Percentiles rank a stretch among this genome's conserved stretches.
Evolutionary conservation across 331 rosid genomes (phyloP).

Genomic region (Acacia pycnantha): DNA sequence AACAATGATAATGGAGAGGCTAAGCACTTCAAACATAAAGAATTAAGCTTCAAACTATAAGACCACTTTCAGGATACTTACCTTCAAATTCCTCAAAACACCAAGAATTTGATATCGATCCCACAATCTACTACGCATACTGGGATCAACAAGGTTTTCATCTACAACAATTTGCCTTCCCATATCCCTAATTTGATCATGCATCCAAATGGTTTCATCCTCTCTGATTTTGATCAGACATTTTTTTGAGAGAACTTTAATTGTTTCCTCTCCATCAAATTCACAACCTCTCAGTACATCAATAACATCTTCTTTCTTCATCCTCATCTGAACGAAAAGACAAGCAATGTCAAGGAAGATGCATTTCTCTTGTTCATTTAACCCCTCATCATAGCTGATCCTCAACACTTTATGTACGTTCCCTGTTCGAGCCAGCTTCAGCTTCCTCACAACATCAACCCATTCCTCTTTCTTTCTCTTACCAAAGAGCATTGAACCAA

Average conservation of each 20-base stretch:
- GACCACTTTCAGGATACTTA: neutral
- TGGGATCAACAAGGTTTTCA: conserved; percentile 26
- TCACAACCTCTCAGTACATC: conserved; percentile 60
- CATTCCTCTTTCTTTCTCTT: conserved; percentile 51
- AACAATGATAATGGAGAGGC: neutral
- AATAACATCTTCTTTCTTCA: conserved; percentile 47
- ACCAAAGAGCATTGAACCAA: conserved; percentile 51
- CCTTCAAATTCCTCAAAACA: conserved; percentile 29
- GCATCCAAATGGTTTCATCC: conserved; percentile 51
- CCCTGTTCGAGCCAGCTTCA: conserved; percentile 36
- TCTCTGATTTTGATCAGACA: conserved; percentile 51
- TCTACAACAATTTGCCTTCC: conserved; percentile 53
- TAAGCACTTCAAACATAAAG: neutral
- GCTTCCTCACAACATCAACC: conserved; percentile 45
- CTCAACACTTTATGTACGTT: conserved; percentile 56
- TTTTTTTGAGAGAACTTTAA: conserved; percentile 38
- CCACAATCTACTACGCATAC: conserved; percentile 67
- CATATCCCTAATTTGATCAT: conserved; percentile 69
- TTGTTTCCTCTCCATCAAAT: conserved; percentile 45
- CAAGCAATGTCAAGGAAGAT: conserved; percentile 69
- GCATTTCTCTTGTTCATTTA: conserved; percentile 48
- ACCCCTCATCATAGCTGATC: conserved; percentile 45
- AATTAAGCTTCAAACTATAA: neutral
- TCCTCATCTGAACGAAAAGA: conserved; percentile 45
- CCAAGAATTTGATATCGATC: conserved; percentile 46